Conservation (phyloP, 106 monocot genomes). For the Gastrodia elata region DNA sequence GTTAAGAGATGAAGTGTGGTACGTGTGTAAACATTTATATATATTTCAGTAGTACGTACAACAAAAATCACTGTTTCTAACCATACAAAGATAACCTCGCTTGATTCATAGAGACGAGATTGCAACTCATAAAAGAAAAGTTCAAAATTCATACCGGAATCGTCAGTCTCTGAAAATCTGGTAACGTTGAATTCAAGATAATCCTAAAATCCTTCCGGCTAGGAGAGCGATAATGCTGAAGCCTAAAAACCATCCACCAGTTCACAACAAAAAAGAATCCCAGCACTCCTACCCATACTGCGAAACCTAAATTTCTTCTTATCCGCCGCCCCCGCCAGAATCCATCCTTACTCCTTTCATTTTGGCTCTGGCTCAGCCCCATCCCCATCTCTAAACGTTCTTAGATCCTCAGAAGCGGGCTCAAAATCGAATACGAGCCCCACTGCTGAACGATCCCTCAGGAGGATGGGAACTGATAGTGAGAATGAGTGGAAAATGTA, state of each 20-base stretch:
- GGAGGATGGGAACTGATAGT: neutral
- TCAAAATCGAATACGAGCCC: neutral
- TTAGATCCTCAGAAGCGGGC: neutral
- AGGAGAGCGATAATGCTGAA: constrained; percentile 11
- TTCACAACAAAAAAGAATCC: constrained; percentile 51
- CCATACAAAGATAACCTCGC: neutral
- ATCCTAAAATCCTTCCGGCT: neutral
- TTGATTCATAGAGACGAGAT: neutral
- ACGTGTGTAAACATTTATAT: too few species aligned
- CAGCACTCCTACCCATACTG: constrained; percentile 28
- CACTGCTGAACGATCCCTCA: neutral
- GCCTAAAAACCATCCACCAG: constrained; percentile 55
- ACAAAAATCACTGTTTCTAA: neutral
- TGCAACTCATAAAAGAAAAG: neutral
- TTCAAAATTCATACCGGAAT: neutral
- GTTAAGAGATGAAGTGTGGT: too few species aligned
- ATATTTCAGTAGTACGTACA: too few species aligned
- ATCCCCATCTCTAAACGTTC: neutral
- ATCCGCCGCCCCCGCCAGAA: neutral
- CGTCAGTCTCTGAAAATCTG: neutral
- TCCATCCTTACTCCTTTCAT: constrained; percentile 13
- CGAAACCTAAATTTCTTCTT: constrained; percentile 19
- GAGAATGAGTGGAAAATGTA: too few species aligned
- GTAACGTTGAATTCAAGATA: neutral
- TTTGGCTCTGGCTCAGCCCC: neutral